Percentiles rank a stretch among this genome's conserved stretches.
phyloP scores from a whole-genome alignment of 768 basidiomycete species.

The Auriscalpium microsporum region DNA sequence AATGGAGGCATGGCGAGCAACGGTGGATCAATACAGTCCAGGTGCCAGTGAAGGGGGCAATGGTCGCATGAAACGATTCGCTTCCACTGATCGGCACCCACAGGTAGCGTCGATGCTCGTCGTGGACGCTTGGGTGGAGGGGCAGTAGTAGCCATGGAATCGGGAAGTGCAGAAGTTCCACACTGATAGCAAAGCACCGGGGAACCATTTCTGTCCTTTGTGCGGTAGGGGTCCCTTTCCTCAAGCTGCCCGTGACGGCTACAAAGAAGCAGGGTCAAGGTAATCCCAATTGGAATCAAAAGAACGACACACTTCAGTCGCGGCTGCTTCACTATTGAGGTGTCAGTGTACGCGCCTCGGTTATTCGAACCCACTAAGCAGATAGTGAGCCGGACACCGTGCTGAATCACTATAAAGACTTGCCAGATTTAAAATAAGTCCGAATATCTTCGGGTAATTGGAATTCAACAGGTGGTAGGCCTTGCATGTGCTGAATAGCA shows the following conservation, averaged over 20 bases:
- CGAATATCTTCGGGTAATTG: slow-evolving; percentile 82
- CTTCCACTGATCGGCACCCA: slow-evolving; percentile 49
- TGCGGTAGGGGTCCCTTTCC: slow-evolving; percentile 80
- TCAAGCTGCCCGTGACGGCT: slow-evolving; percentile 86
- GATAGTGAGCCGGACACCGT: slow-evolving; percentile 3
- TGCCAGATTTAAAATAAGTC: slow-evolving; percentile 81
- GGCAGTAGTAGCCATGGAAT: slow-evolving; percentile 39
- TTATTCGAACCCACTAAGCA: slow-evolving; percentile 64
- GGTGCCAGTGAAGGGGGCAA: slow-evolving; percentile 91
- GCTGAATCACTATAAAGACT: slow-evolving; percentile 6
- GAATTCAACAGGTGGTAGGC: slow-evolving; percentile 69
- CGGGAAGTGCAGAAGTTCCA: slow-evolving; percentile 68
- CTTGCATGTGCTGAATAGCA: slow-evolving; percentile 62
- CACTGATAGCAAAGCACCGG: slow-evolving; percentile 90
- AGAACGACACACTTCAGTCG: slow-evolving; percentile 66
- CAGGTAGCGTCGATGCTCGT: slow-evolving; percentile 32
- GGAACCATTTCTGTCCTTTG: slow-evolving; percentile 76
- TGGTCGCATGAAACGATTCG: slow-evolving; percentile 91
- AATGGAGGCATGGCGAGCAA: slow-evolving; percentile 76
- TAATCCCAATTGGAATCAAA: neutral
- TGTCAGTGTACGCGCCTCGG: slow-evolving; percentile 80
- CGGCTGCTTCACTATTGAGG: slow-evolving; percentile 62
- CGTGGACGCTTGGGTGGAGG: slow-evolving; percentile 50
- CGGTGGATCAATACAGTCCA: slow-evolving; percentile 93
- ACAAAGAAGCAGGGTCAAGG: slow-evolving; percentile 4